Percentiles rank a stretch among this genome's conserved stretches.
These are phyloP conservation scores for Talaromyces sp. DNA, from an alignment of 2,329 filamentous ascomycete species.

Conservation along the genomic window DNA sequence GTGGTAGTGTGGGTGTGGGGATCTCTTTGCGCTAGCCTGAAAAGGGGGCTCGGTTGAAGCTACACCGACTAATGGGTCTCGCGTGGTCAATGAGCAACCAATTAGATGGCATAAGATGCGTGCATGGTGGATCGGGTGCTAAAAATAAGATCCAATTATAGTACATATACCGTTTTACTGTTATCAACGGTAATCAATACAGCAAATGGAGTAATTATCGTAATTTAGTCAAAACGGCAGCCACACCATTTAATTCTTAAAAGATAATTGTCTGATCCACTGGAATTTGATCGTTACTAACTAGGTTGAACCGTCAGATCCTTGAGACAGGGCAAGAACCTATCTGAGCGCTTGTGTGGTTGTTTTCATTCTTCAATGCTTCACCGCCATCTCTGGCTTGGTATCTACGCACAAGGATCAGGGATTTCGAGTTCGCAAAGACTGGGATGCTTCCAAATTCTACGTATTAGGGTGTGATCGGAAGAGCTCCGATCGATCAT, in stretches of 20 bases:
- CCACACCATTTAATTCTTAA: neutral
- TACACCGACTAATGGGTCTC: neutral
- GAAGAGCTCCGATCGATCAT: neutral
- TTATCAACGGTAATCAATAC: neutral
- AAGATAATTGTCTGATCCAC: neutral
- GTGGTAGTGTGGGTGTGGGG: neutral
- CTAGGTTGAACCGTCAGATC: neutral
- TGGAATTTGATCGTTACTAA: neutral
- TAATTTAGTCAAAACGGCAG: neutral
- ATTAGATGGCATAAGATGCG: neutral
- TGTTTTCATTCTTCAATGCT: neutral
- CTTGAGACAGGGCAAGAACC: neutral
- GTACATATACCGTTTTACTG: neutral
- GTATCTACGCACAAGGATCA: neutral
- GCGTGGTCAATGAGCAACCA: neutral
- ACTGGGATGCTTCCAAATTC: neutral
- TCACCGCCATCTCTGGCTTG: slow-evolving; percentile 2
- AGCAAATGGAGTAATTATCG: neutral
- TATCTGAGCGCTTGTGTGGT: neutral
- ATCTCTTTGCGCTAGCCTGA: neutral
- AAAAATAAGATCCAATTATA: slow-evolving; percentile 7
- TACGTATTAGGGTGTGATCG: neutral
- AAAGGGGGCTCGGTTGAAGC: neutral
- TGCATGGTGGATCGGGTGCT: slow-evolving; percentile 1
- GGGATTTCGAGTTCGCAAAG: neutral